Percentiles rank a stretch among this genome's conserved stretches.
Evolutionary conservation across 371 early-diverging fungal genomes (phyloP).

Genomic region (Apophysomyces elegans): DNA sequence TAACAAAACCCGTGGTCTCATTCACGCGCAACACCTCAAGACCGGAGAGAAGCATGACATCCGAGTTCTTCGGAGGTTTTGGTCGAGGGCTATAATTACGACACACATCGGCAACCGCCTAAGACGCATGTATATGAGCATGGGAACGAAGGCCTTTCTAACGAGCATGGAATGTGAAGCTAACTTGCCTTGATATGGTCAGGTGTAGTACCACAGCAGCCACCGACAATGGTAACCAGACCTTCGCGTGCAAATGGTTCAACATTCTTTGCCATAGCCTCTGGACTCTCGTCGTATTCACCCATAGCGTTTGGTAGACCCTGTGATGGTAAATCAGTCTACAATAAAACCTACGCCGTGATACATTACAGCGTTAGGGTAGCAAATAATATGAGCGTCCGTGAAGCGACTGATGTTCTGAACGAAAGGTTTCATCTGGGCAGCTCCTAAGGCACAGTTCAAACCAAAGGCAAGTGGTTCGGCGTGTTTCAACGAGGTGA

Average conservation of each 20-base stretch:
- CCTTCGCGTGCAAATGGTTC: constrained; percentile 88
- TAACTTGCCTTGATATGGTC: constrained; percentile 76
- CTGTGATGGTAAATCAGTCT: constrained; percentile 25
- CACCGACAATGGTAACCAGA: constrained; percentile 91
- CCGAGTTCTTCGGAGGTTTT: constrained; percentile 65
- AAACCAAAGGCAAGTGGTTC: constrained; percentile 91
- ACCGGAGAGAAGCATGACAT: constrained; percentile 82
- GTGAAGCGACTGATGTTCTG: constrained; percentile 85
- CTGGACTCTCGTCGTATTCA: constrained; percentile 89
- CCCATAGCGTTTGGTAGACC: constrained; percentile 88
- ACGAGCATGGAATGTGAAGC: too few relatives aligned
- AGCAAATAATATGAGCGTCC: constrained; percentile 85
- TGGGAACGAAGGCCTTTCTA: too few relatives aligned
- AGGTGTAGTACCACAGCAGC: constrained; percentile 96
- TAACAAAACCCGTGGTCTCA: constrained; percentile 83
- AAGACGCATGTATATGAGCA: neutral
- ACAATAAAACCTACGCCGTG: neutral
- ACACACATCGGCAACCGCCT: constrained; percentile 82
- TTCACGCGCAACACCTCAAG: constrained; percentile 83
- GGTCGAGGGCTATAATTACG: constrained; percentile 75
- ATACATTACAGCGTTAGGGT: constrained; percentile 86
- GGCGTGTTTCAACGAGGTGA: constrained; percentile 78
- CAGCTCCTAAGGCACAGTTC: constrained; percentile 95
- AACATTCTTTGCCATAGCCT: constrained; percentile 82
- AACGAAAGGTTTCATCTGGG: constrained; percentile 94